A percentile compares a stretch with the other conserved stretches of the same genome.
Evolutionary conservation across 2,329 filamentous ascomycete genomes (phyloP).

Genomic region (Colletotrichum brevisporum): DNA sequence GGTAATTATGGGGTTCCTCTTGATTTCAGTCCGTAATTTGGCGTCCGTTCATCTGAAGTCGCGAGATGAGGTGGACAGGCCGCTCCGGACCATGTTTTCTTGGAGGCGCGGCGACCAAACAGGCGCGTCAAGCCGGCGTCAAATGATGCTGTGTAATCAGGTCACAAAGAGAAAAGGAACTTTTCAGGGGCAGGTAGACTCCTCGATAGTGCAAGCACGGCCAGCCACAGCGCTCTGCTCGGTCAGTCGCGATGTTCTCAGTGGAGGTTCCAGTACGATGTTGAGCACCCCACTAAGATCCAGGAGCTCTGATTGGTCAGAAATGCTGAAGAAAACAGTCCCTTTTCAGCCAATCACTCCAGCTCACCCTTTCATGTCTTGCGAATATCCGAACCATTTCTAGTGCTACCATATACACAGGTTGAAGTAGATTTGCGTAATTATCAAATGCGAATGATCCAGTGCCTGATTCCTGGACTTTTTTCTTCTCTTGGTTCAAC

Average conservation of each 20-base stretch:
- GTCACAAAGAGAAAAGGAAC: neutral
- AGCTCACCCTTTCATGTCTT: neutral
- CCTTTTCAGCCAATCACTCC: constrained; percentile 3
- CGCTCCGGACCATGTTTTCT: constrained; percentile 22
- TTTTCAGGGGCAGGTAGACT: neutral
- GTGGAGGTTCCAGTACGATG: constrained; percentile 26
- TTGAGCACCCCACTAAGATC: constrained; percentile 8
- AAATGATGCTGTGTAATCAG: neutral
- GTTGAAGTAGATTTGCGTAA: neutral
- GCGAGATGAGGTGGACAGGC: neutral
- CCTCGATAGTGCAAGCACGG: neutral
- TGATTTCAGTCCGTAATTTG: neutral
- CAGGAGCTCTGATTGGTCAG: constrained; percentile 27
- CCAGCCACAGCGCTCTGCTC: neutral
- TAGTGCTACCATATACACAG: too few relatives aligned
- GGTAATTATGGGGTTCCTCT: neutral
- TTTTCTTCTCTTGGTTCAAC: too few relatives aligned
- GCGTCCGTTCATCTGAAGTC: constrained; percentile 1
- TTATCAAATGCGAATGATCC: too few relatives aligned
- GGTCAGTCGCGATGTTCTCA: constrained; percentile 9
- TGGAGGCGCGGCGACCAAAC: neutral
- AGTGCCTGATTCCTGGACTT: too few relatives aligned
- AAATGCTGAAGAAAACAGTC: neutral
- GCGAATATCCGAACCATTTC: neutral
- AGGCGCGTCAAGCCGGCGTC: constrained; percentile 15